Conservation (phyloP, 495 filamentous ascomycete species). For the Parathielavia hyrcaniae region DNA sequence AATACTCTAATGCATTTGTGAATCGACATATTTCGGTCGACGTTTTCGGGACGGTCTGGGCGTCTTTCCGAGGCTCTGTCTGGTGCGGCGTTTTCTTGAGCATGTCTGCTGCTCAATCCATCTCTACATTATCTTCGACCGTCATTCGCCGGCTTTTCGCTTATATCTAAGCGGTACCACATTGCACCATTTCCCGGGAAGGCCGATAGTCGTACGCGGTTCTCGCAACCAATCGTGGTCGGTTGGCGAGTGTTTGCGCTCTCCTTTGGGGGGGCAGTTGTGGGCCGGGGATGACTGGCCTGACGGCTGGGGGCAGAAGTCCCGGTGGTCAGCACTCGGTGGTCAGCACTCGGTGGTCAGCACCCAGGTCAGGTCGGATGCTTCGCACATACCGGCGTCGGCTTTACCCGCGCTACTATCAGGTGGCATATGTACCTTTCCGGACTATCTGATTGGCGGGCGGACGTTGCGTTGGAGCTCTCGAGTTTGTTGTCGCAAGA, state of each 20-base stretch:
- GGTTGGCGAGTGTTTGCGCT: neutral
- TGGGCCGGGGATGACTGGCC: neutral
- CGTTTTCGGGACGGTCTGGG: constrained; percentile 22
- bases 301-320: neutral
- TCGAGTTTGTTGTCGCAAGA: constrained; percentile 13
- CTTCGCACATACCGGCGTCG: constrained; percentile 20
- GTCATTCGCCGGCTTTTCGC: constrained; percentile 15
- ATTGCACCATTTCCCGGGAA: constrained; percentile 3
- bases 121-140: constrained; percentile 22
- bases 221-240: neutral
- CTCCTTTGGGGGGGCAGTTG: constrained; percentile 1
- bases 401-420: constrained; percentile 11
- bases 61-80: constrained; percentile 21
- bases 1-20: constrained; percentile 47
- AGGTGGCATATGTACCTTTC: neutral
- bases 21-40: constrained; percentile 36
- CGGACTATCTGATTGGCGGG: constrained; percentile 7
- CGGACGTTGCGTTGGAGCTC: constrained; percentile 13
- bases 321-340: neutral
- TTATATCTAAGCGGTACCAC: constrained; percentile 15
- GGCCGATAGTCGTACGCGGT: neutral
- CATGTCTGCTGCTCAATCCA: constrained; percentile 28
- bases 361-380: constrained; percentile 6
- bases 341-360: neutral
- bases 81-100: constrained; percentile 30